Evolutionary conservation across 768 basidiomycete species (phyloP), one percentile per base, ranked within the genome.

Genomic region (Thelephora aurantiotincta): DNA sequence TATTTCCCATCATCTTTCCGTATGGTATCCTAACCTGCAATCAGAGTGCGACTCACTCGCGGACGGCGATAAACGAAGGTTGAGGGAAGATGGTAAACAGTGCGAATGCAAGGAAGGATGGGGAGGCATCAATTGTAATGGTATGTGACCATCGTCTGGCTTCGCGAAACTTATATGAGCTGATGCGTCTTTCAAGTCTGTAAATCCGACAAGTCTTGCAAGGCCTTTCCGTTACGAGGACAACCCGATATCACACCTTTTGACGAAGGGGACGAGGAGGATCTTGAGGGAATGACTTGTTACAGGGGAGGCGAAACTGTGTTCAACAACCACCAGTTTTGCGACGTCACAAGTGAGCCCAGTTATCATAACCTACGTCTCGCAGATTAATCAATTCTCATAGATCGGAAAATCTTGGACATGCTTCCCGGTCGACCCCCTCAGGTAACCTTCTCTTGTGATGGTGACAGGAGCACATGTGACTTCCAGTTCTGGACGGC

Each of bases 401-500:
- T 55, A 94, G 91, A 97, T 66, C 80, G 86, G 43, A 96, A 96
- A 66, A 97, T 98, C 54, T 68, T 96, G 51, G 94, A 96, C 58
- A 77, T 78, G 68, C 88, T 97, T n/a, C 85, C 88, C 0, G 83
- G 74, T 45, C 77, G 92, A 7, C 84, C 89, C 16, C 93, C 94
- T 0, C 93, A 98, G 62, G 93, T 97, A 2, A 98, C 96, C 0
- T 99, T 99, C 63, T 82, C 84, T 53, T 99, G 96, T 66, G 79
- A 87, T 49, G 73, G 67, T 16, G 50, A 59, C 1, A 67, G 71
- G 11, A 65, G 67, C 3, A 76, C 77, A 0, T 99, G 96, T 60
- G 77, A 79, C 19, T 99, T 99, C 73, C 93, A 99, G 64, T 99
- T 99, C 68, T 99, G 96, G 96, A 89, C 91, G 7, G 91, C 84